phyloP scores from a whole-genome alignment of 257 asterid genomes.

The Solanum pennellii region DNA sequence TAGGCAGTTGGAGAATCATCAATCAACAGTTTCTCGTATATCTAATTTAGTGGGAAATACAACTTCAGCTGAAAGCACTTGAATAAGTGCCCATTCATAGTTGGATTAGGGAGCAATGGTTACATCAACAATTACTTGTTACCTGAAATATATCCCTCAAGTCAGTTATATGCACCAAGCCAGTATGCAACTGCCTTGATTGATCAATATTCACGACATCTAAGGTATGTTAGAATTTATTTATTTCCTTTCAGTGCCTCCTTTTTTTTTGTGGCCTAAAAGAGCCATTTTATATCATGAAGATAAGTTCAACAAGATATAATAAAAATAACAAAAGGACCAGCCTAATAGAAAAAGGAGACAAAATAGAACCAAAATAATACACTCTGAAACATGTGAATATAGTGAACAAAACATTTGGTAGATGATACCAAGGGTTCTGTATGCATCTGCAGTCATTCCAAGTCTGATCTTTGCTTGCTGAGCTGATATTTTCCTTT shows the following conservation, averaged over 20 bases:
- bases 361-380: too few relatives aligned
- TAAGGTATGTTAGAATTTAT: not conserved
- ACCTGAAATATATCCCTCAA: conserved; percentile 4
- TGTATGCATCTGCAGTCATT: too few relatives aligned
- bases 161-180: conserved; percentile 17
- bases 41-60: not conserved
- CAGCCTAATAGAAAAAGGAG: too few relatives aligned
- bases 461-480: too few relatives aligned
- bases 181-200: conserved; percentile 26
- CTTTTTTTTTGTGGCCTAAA: too few relatives aligned
- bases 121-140: conserved; percentile 41
- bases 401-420: too few relatives aligned
- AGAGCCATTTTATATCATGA: too few relatives aligned
- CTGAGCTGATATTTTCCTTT: too few relatives aligned
- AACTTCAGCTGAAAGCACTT: conserved; percentile 2
- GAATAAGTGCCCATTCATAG: conserved; percentile 28
- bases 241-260: not conserved
- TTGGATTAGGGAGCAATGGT: conserved; percentile 44
- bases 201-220: conserved; percentile 2
- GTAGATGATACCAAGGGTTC: too few relatives aligned
- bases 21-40: not conserved
- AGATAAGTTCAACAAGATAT: too few relatives aligned
- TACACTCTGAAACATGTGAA: too few relatives aligned
- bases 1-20: conserved; percentile 10
- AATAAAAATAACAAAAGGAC: too few relatives aligned